phyloP scores from a whole-genome alignment of 371 early-diverging fungal genomes.

The Apophysomyces ossiformis region DNA sequence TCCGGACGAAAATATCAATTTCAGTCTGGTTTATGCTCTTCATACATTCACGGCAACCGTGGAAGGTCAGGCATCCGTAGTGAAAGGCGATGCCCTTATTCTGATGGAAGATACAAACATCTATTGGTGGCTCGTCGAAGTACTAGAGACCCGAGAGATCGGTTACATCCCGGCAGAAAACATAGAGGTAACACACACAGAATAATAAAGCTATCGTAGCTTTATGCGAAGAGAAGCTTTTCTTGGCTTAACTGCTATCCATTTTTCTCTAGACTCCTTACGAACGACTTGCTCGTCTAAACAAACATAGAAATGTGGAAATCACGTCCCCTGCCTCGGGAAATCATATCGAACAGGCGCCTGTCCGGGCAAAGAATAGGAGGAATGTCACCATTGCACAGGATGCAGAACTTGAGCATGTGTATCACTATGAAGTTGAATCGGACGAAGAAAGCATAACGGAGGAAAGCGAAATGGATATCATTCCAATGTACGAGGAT shows the following conservation, averaged over 20 bases:
- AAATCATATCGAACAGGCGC: neutral
- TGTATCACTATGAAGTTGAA: constrained; percentile 38
- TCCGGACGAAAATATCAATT: constrained; percentile 76
- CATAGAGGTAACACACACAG: constrained; percentile 67
- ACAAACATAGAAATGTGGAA: constrained; percentile 82
- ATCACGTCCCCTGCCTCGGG: constrained; percentile 48
- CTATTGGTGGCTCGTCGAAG: constrained; percentile 96
- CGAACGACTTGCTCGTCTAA: constrained; percentile 87
- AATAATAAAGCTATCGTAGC: neutral
- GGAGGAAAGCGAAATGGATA: constrained; percentile 38
- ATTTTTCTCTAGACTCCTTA: constrained; percentile 68
- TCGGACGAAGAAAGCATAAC: constrained; percentile 23
- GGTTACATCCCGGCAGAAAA: constrained; percentile 98
- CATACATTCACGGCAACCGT: constrained; percentile 92
- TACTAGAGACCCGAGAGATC: constrained; percentile 81
- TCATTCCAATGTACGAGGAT: constrained; percentile 16
- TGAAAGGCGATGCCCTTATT: constrained; percentile 84
- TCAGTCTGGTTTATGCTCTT: constrained; percentile 85
- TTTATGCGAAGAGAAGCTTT: neutral
- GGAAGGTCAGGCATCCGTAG: constrained; percentile 93
- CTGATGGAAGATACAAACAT: constrained; percentile 92
- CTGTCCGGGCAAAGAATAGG: constrained; percentile 1
- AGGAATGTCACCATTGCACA: constrained; percentile 32
- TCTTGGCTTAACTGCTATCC: neutral
- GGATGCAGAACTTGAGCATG: constrained; percentile 18